phyloP scores from a whole-genome alignment of 306 rosid species.

The Glycine soja region DNA sequence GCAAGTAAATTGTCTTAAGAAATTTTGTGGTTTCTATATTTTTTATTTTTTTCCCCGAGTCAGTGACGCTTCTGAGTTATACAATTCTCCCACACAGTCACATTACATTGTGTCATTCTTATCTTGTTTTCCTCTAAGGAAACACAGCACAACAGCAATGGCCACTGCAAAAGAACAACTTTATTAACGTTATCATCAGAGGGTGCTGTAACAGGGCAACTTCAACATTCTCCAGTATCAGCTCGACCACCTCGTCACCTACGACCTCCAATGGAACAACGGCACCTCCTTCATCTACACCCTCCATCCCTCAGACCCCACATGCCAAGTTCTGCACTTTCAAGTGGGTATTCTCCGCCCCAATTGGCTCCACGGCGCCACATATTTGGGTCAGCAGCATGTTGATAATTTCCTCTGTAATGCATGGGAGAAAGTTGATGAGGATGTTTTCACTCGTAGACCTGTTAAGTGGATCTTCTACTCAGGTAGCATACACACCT shows the following conservation, averaged over 20 bases:
- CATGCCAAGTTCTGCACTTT: constrained; percentile 54
- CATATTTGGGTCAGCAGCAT: constrained; percentile 68
- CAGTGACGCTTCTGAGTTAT: too few species aligned
- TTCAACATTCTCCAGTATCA: constrained; percentile 86
- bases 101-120: too few species aligned
- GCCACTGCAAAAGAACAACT: too few species aligned
- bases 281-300: constrained; percentile 82
- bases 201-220: too few species aligned
- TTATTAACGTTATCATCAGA: too few species aligned
- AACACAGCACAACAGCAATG: too few species aligned
- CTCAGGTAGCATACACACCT: constrained; percentile 51
- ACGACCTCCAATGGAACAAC: constrained; percentile 91
- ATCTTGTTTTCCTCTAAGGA: too few species aligned
- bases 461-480: constrained; percentile 88
- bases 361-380: constrained; percentile 87
- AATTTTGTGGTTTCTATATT: too few species aligned
- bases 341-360: constrained; percentile 86
- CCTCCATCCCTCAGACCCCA: constrained; percentile 43
- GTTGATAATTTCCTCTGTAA: constrained; percentile 83
- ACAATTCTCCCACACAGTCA: too few species aligned
- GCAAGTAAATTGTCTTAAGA: too few species aligned
- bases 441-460: constrained; percentile 68
- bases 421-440: constrained; percentile 90
- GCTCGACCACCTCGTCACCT: constrained; percentile 50
- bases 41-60: too few species aligned